Evolutionary conservation across 192 early-diverging fungal species (phyloP), one percentile per base, ranked within the genome.

Genomic region (Piromyces sp.): DNA sequence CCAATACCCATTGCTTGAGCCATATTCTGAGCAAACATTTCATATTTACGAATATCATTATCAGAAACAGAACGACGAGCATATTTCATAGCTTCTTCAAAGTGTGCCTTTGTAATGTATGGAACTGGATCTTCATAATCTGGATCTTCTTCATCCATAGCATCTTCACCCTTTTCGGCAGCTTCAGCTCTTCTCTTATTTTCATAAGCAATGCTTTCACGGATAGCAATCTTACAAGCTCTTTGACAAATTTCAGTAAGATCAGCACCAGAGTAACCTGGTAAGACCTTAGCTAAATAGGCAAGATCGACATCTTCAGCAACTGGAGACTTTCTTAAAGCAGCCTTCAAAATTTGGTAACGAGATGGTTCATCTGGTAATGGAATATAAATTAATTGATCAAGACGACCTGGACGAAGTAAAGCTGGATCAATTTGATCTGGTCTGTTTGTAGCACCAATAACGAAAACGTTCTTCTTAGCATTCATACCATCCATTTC

Each of bases 401-500:
- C 97, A 80, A 99, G 90, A 90, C 97, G 97, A 79, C 97, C 97
- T 83, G 97, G 97, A 87, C 97, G 95, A 83, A 99, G 88, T 82
- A 99, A 89, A 30, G 97, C 97, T 13, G 94, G 91, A 87, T 99
- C 97, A 78, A 99, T 98, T 89, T 97, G 96, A 87, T 99, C 97
- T 15, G 97, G 97, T 83, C 97, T 89, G 88, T 99, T 99, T 81
- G 97, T 99, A 30, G 97, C 97, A 81, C 97, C 97, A 88, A 99
- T 99, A 80, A 99, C 96, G 87, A 99, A 99, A 38, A 99, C 97
- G 85, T 97, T 96, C 92, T 98, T 98, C 90, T 97, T 97, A 82
- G 96, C 96, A 84, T 97, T 97, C 97, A 99, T 99, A 84, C 97
- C 97, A 84, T 99, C 97, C 96, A 99, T 98, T 87, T 98, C 97